Evolutionary conservation across 768 basidiomycete genomes (phyloP).

Genomic region (Boletus insuetus): DNA sequence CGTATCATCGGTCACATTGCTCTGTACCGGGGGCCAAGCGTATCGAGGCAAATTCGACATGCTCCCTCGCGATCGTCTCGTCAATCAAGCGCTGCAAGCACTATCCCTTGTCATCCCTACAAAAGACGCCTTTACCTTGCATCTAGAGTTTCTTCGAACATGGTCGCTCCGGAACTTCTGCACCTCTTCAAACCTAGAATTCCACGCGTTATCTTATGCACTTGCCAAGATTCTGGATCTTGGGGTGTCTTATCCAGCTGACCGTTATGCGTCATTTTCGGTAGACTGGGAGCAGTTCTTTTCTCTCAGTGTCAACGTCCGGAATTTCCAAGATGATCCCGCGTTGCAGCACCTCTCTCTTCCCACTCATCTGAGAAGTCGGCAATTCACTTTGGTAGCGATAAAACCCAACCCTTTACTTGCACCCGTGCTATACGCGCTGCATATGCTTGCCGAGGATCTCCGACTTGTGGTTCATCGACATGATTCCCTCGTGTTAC

Average conservation of each 20-base stretch:
- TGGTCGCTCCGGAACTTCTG: constrained; percentile 53
- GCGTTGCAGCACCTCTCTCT: constrained; percentile 46
- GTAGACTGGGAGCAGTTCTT: constrained; percentile 49
- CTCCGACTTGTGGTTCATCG: constrained; percentile 55
- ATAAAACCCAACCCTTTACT: constrained; percentile 44
- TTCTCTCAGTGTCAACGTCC: constrained; percentile 40
- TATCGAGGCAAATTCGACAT: constrained; percentile 53
- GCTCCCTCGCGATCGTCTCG: constrained; percentile 53
- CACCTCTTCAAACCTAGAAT: constrained; percentile 47
- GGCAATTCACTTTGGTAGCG: constrained; percentile 21
- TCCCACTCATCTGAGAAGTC: constrained; percentile 32
- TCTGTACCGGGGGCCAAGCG: constrained; percentile 49
- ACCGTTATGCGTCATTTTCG: constrained; percentile 10
- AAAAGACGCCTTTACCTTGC: constrained; percentile 53
- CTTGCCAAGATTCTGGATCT: constrained; percentile 48
- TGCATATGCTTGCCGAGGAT: constrained; percentile 80
- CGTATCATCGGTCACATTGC: constrained; percentile 50
- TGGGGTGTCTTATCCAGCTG: constrained; percentile 25
- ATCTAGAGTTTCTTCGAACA: constrained; percentile 50
- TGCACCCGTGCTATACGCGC: constrained; percentile 61
- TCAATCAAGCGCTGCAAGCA: constrained; percentile 55
- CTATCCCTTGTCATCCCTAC: constrained; percentile 61
- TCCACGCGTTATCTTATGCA: constrained; percentile 53
- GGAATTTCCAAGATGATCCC: constrained; percentile 58
- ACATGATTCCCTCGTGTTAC: constrained; percentile 51